Evolutionary conservation across 2,329 filamentous ascomycete species (phyloP).

Genomic region (Colletotrichum gloeosporioides): DNA sequence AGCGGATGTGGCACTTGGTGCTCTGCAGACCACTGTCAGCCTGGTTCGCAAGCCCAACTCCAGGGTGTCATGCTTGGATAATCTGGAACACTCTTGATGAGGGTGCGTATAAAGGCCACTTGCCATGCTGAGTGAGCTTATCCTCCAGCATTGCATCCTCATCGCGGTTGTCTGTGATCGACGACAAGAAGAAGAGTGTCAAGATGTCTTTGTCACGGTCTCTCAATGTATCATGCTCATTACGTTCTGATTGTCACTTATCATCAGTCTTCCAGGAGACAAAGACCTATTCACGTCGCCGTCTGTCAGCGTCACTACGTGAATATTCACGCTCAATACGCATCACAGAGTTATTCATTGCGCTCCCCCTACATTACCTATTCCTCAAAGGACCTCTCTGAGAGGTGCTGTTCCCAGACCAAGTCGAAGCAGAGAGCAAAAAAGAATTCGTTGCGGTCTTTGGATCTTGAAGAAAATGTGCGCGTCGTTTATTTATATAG

Average conservation of each 20-base stretch:
- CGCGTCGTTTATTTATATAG: not conserved
- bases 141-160: not conserved
- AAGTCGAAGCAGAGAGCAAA: not conserved
- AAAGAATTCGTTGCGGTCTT: not conserved
- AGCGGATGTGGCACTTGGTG: too few species aligned
- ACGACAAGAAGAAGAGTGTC: not conserved
- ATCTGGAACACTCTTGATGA: not conserved
- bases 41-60: not conserved
- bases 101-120: not conserved
- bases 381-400: not conserved
- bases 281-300: accelerated
- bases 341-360: not conserved
- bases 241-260: accelerated
- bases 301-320: not conserved
- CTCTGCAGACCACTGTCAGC: not conserved
- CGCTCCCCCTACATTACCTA: too few species aligned
- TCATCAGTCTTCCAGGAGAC: not conserved
- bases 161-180: too few species aligned
- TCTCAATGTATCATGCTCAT: not conserved
- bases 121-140: not conserved
- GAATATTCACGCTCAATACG: not conserved
- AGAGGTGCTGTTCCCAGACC: not conserved
- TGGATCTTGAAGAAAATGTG: not conserved
- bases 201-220: not conserved
- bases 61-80: not conserved